Conservation (phyloP, 192 early-diverging fungal genomes). For the Umbelopsis sp. region DNA sequence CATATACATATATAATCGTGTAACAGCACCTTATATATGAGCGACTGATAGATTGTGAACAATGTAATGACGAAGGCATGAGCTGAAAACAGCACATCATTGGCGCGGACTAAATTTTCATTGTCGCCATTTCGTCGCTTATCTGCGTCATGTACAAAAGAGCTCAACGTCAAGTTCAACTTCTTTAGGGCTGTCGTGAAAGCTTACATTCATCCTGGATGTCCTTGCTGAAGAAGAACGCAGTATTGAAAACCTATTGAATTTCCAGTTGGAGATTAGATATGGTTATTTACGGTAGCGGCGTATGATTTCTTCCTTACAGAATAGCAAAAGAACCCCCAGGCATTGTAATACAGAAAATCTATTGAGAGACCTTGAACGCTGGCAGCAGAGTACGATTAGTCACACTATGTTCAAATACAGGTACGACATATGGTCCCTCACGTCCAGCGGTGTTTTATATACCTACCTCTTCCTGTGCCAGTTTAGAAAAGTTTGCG, state of each 20-base stretch:
- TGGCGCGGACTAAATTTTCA: conserved; percentile 72
- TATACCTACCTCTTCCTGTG: conserved; percentile 60
- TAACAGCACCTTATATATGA: conserved; percentile 64
- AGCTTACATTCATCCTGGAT: conserved; percentile 67
- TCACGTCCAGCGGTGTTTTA: neutral
- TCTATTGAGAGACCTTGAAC: conserved; percentile 90
- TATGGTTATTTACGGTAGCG: neutral
- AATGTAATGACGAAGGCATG: conserved; percentile 75
- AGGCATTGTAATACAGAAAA: conserved; percentile 84
- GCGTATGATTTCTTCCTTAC: conserved; percentile 34
- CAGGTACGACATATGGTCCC: neutral
- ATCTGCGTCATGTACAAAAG: conserved; percentile 36
- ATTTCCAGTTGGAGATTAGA: neutral
- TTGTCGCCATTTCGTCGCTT: conserved; percentile 65
- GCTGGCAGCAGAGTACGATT: conserved; percentile 30
- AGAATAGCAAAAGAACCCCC: conserved; percentile 86
- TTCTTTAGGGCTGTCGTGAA: neutral
- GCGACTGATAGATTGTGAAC: conserved; percentile 65
- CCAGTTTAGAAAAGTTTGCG: conserved; percentile 81
- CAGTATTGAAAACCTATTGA: conserved; percentile 70
- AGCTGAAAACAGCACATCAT: conserved; percentile 88
- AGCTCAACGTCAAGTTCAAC: neutral
- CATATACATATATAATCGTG: neutral
- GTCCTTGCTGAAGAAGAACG: conserved; percentile 67
- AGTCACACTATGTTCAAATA: neutral